These are phyloP conservation scores for Zopfia rhizophila DNA, from an alignment of 2,329 filamentous ascomycete genomes.

Conservation along the genomic window DNA sequence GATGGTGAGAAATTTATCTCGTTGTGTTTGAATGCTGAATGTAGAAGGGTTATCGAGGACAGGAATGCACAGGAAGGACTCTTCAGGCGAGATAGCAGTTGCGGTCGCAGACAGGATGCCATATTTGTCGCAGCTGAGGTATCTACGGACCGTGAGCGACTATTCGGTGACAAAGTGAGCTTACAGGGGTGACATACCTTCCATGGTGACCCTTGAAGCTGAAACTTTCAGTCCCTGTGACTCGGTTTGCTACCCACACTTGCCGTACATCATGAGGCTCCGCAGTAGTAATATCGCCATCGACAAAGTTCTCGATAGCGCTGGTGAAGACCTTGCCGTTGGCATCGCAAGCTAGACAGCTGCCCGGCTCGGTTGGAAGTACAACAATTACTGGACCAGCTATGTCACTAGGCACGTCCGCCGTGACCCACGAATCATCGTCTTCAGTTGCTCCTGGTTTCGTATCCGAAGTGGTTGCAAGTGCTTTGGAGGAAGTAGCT, in stretches of 20 bases:
- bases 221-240: conserved; percentile 82
- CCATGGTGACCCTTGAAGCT: conserved; percentile 93
- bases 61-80: conserved; percentile 78
- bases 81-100: conserved; percentile 84
- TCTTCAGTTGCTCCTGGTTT: conserved; percentile 57
- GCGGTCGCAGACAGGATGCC: conserved; percentile 80
- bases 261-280: conserved; percentile 96
- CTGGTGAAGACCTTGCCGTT: conserved; percentile 87
- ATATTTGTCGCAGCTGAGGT: conserved; percentile 85
- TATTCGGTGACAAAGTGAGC: neutral
- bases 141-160: conserved; percentile 62
- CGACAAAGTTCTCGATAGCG: conserved; percentile 86
- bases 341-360: conserved; percentile 85
- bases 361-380: conserved; percentile 76
- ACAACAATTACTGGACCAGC: conserved; percentile 85
- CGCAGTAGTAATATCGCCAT: conserved; percentile 81
- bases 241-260: conserved; percentile 90
- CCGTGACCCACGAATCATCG: conserved; percentile 93
- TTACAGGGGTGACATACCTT: conserved; percentile 60
- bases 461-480: conserved; percentile 43
- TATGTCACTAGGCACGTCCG: conserved; percentile 78
- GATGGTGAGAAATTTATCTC: conserved; percentile 75
- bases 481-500: conserved; percentile 46
- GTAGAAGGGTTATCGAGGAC: conserved; percentile 72
- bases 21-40: conserved; percentile 78